Base-by-base conservation (phyloP, 1,139 yeast genomes). In the Blastobotrys buckinghamii region DNA sequence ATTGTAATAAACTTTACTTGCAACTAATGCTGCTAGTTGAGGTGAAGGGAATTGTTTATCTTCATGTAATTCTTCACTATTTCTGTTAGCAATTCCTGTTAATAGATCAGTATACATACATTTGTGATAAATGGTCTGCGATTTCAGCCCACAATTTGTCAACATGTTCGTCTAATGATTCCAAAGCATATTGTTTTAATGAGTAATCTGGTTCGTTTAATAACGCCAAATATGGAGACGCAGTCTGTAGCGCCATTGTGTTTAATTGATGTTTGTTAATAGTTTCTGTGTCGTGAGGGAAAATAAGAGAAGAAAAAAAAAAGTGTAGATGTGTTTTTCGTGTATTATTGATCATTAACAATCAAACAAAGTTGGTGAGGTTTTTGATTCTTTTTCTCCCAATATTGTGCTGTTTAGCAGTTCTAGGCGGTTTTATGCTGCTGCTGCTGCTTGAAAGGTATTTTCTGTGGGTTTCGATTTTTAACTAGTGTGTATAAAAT, bases 101-200 rank as follows among this genome's bases (percentile, higher is more conserved):
- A 3, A 20, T 9, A 10, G 36, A 16, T 9, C 6, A 16, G 10
- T 9, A 22, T n/a, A 46, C 66, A 38, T 58, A 64, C 66, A 88
- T 74, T 53, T 85, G 92, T 42, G 87, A 74, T 56, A 92, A 79
- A 63, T 79, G 82, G 68, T 92, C 94, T 53, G 98, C 96, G 53
- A 94, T 86, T 72, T 92, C 98, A 2, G 97, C 90, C 99, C 99
- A 92, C 56, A 88, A 76, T 67, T 87, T 90, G 70, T 89, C 96
- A 50, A 89, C 96, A 50, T 85, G 78, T 35, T 74, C 78, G 64
- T 89, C 86, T 58, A 92, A 79, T 29, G 95, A 83, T 53, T 82
- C 74, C 62, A 92, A 76, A 16, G 98, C 98, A 65, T 88, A 86
- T 33, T 84, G 74, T 67, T 89, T 92, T 58, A 94, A 79, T 50